These are phyloP conservation scores for Trichothecium sympodiale DNA, from an alignment of 2,329 filamentous ascomycete species.

Conservation along the genomic window DNA sequence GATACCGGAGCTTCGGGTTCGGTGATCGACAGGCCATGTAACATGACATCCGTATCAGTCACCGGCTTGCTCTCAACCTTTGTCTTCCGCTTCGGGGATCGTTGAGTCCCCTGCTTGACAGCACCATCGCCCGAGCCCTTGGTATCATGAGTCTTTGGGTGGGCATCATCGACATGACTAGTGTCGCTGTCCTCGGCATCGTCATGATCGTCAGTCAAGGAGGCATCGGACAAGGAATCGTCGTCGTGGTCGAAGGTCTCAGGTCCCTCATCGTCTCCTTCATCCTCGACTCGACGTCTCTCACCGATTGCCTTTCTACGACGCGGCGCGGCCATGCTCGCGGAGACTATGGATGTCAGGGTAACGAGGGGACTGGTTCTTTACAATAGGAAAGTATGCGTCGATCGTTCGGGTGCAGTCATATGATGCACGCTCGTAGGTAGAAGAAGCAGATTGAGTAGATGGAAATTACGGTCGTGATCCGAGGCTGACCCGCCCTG, in stretches of 20 bases:
- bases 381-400: too few species aligned
- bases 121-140: conserved; percentile 31
- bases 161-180: conserved; percentile 48
- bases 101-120: conserved; percentile 25
- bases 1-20: conserved; percentile 28
- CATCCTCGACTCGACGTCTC: conserved; percentile 58
- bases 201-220: conserved; percentile 52
- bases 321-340: conserved; percentile 32
- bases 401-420: too few species aligned
- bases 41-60: conserved; percentile 47
- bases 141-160: conserved; percentile 33
- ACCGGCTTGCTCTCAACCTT: conserved; percentile 20
- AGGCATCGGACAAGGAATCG: conserved; percentile 55
- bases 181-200: conserved; percentile 50
- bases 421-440: too few species aligned
- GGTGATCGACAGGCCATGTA: conserved; percentile 39
- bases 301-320: conserved; percentile 54
- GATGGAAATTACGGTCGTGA: too few species aligned
- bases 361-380: too few species aligned
- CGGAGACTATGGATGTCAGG: conserved; percentile 7
- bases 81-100: conserved; percentile 17
- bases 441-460: too few species aligned
- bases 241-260: conserved; percentile 49
- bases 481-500: too few species aligned
- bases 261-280: conserved; percentile 56